Evolutionary conservation across 805 yeast species (phyloP).

Genomic region (Candida suzukii): DNA sequence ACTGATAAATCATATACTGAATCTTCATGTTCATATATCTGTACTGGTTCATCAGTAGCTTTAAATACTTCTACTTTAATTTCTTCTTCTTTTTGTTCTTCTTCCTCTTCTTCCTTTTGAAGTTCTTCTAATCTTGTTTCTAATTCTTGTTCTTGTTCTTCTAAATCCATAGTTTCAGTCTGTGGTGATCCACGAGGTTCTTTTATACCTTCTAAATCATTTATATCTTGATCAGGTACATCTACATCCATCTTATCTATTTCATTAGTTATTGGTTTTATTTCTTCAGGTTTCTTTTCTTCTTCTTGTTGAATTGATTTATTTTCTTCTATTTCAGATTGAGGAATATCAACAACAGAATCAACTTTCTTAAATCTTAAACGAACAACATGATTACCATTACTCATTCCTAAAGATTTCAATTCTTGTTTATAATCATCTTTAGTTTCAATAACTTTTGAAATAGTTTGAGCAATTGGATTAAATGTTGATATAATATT

Average conservation of each 20-base stretch:
- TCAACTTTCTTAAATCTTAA: slow-evolving; percentile 13
- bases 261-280: too few species aligned
- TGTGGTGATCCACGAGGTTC: background rate
- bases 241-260: background rate
- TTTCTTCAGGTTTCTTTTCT: background rate
- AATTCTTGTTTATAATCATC: slow-evolving; percentile 15
- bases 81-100: slow-evolving; percentile 1
- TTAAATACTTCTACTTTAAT: slow-evolving; percentile 12
- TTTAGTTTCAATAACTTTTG: slow-evolving; percentile 9
- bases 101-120: background rate
- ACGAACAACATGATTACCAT: slow-evolving; percentile 21
- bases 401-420: slow-evolving; percentile 16
- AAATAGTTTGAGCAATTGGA: slow-evolving; percentile 19
- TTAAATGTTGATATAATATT: slow-evolving; percentile 1
- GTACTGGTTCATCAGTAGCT: slow-evolving; percentile 7
- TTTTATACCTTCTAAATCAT: too few species aligned
- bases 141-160: background rate
- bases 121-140: background rate
- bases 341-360: background rate
- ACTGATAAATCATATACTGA: slow-evolving; percentile 39
- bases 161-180: background rate
- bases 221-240: background rate
- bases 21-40: slow-evolving; percentile 19
- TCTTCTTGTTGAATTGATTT: slow-evolving; percentile 1
- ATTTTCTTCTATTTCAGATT: background rate